These are phyloP conservation scores for Secale cereale DNA, from an alignment of 176 grass and related monocot species.

Conservation along the genomic window DNA sequence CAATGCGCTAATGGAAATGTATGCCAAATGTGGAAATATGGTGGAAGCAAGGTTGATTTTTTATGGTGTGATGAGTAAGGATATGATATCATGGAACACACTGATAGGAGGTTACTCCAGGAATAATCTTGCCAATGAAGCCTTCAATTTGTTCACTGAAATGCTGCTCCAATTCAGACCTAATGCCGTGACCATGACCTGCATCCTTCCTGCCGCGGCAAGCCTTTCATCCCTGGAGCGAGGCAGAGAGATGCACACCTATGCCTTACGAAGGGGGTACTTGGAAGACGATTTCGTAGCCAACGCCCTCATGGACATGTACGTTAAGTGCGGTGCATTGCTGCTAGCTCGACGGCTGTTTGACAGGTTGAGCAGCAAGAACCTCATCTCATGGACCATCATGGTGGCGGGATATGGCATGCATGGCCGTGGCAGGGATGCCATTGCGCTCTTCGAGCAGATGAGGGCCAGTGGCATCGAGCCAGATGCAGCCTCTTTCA, in stretches of 20 bases:
- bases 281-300: slow-evolving; percentile 46
- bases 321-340: slow-evolving; percentile 74
- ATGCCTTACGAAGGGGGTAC: slow-evolving; percentile 47
- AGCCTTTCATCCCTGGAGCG: slow-evolving; percentile 76
- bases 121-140: slow-evolving; percentile 57
- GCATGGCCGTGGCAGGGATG: slow-evolving; percentile 66
- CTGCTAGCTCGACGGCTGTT: slow-evolving; percentile 46
- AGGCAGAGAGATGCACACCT: slow-evolving; percentile 78
- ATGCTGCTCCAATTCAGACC: slow-evolving; percentile 57
- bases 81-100: slow-evolving; percentile 88
- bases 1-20: slow-evolving; percentile 86
- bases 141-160: slow-evolving; percentile 59
- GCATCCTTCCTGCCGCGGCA: slow-evolving; percentile 75
- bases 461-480: slow-evolving; percentile 52
- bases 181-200: slow-evolving; percentile 75
- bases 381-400: slow-evolving; percentile 86
- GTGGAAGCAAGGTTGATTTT: slow-evolving; percentile 59
- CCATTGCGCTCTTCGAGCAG: slow-evolving; percentile 60
- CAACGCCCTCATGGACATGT: slow-evolving; percentile 83
- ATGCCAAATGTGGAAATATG: slow-evolving; percentile 71
- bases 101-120: slow-evolving; percentile 84
- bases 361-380: slow-evolving; percentile 61
- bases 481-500: slow-evolving; percentile 69
- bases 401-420: slow-evolving; percentile 94
- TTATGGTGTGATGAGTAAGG: slow-evolving; percentile 39